Conservation (phyloP, 768 basidiomycete genomes). For the Artomyces pyxidatus region DNA sequence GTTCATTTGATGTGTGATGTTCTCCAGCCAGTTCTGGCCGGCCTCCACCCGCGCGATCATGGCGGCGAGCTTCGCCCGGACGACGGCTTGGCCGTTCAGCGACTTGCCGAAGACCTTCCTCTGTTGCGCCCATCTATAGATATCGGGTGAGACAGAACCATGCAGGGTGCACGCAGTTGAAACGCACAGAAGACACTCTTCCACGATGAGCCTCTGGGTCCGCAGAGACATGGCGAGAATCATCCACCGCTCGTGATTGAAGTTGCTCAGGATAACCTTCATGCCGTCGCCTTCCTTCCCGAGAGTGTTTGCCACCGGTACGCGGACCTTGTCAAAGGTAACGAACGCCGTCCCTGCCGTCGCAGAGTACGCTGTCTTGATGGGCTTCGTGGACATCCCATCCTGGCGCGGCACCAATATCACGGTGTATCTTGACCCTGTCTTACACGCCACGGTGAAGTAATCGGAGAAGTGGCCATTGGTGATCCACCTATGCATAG, state of each 20-base stretch:
- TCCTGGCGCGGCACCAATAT: constrained; percentile 67
- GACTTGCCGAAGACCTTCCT: constrained; percentile 89
- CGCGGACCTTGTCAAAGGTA: constrained; percentile 71
- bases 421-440: constrained; percentile 67
- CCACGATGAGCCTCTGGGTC: constrained; percentile 74
- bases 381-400: constrained; percentile 73
- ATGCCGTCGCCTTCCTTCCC: constrained; percentile 81
- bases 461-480: constrained; percentile 83
- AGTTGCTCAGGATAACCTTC: constrained; percentile 75
- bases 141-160: constrained; percentile 5
- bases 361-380: constrained; percentile 89
- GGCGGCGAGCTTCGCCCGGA: constrained; percentile 75
- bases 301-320: constrained; percentile 82
- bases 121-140: constrained; percentile 89
- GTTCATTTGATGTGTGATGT: constrained; percentile 87
- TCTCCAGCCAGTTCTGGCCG: constrained; percentile 85
- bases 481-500: constrained; percentile 68
- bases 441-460: constrained; percentile 73
- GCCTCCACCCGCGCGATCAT: constrained; percentile 91
- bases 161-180: neutral
- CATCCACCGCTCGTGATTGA: constrained; percentile 91
- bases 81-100: constrained; percentile 72
- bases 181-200: constrained; percentile 78
- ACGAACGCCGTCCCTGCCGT: constrained; percentile 89
- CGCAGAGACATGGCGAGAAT: constrained; percentile 62